phyloP scores from a whole-genome alignment of 2,329 filamentous ascomycete species.

The Trichoderma simmonsii region DNA sequence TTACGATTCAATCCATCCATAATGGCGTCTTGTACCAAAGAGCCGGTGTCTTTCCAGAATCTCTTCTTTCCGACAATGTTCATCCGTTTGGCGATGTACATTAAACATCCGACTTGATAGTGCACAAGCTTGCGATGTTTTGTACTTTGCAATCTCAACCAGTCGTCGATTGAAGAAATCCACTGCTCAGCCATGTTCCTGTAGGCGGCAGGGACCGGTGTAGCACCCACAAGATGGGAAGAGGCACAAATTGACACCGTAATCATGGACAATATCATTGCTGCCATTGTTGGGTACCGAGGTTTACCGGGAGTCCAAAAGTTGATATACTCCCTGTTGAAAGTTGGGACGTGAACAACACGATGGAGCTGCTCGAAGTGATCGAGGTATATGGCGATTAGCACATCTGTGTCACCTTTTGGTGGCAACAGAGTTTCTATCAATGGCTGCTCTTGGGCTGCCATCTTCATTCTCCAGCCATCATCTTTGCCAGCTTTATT shows the following conservation, averaged over 20 bases:
- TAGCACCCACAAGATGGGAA: not conserved
- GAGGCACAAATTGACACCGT: not conserved
- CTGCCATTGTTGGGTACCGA: not conserved
- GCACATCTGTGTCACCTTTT: conserved; percentile 2
- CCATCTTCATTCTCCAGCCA: conserved; percentile 5
- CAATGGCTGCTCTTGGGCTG: not conserved
- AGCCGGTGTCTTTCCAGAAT: conserved; percentile 12
- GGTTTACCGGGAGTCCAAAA: conserved; percentile 1
- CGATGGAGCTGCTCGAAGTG: conserved; percentile 5
- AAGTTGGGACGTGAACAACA: not conserved
- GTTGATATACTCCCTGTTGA: conserved; percentile 4
- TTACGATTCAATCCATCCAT: not conserved
- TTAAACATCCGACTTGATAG: not conserved
- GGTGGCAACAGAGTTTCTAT: not conserved
- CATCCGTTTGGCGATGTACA: conserved; percentile 5
- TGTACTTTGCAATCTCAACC: not conserved
- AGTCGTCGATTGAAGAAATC: not conserved
- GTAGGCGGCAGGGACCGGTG: not conserved
- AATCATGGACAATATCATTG: conserved; percentile 5
- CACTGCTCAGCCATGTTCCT: conserved; percentile 3
- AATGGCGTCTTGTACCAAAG: not conserved
- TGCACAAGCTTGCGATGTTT: conserved; percentile 13
- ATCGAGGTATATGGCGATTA: conserved; percentile 1
- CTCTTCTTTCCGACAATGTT: conserved; percentile 1
- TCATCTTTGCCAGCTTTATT: not conserved